A percentile compares a stretch with the other conserved stretches of the same genome.
These are phyloP conservation scores for Hypomyces rosellus DNA, from an alignment of 2,329 filamentous ascomycete species.

Conservation along the genomic window DNA sequence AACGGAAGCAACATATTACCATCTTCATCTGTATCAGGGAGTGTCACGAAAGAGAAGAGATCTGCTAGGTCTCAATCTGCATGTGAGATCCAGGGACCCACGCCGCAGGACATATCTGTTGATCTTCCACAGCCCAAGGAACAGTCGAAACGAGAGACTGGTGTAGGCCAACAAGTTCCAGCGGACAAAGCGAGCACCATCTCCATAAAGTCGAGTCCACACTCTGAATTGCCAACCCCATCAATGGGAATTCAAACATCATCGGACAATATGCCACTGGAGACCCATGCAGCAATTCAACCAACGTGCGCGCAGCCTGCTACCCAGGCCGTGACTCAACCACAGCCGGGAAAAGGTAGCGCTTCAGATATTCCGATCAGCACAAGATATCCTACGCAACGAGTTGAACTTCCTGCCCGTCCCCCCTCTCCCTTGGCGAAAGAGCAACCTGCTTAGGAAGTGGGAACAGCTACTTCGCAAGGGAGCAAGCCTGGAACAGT, in stretches of 20 bases:
- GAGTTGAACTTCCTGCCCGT: neutral
- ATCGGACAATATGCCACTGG: neutral
- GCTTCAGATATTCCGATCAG: neutral
- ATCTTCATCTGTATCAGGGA: neutral
- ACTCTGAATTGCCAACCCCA: neutral
- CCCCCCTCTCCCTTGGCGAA: neutral
- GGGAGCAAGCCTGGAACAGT: neutral
- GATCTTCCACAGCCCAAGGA: neutral
- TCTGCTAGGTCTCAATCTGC: neutral
- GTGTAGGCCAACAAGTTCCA: no score
- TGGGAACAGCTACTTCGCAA: constrained; percentile 10
- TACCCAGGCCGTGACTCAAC: neutral
- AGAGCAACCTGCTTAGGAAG: constrained; percentile 15
- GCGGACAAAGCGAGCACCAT: no score
- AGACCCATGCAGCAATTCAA: neutral
- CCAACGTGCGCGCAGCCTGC: neutral
- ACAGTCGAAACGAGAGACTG: neutral
- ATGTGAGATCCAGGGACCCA: neutral
- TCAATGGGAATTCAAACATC: neutral
- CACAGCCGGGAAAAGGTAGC: neutral
- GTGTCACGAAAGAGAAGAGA: neutral
- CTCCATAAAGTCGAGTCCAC: neutral
- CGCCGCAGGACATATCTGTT: neutral
- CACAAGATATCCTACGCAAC: neutral
- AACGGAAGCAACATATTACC: constrained; percentile 13